Conservation (phyloP, 176 grass and related monocot species). For the Avena eriantha region DNA sequence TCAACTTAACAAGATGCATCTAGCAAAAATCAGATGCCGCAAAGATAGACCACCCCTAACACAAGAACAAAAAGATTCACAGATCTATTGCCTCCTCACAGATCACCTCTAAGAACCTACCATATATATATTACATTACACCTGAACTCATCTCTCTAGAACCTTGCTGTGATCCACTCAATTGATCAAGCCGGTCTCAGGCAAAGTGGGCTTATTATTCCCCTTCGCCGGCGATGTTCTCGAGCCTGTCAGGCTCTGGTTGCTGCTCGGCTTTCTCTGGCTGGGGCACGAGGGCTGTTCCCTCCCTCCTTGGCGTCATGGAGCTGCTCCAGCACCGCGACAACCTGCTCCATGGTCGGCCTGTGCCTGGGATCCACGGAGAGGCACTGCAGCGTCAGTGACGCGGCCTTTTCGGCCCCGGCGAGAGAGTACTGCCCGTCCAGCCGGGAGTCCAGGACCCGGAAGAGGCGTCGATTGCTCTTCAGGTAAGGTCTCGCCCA, state of each 20-base stretch:
- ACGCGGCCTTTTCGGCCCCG: neutral
- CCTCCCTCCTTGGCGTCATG: neutral
- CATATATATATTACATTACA: neutral
- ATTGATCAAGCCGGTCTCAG: neutral
- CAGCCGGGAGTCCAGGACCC: conserved; percentile 55
- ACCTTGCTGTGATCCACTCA: neutral
- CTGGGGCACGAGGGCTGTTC: no score
- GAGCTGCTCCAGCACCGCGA: neutral
- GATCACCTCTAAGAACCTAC: conserved; percentile 42
- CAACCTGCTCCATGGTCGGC: neutral
- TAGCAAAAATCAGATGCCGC: neutral
- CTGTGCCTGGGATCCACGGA: neutral
- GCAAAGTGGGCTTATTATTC: neutral
- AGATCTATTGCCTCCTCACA: conserved; percentile 46
- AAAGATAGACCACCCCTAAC: neutral
- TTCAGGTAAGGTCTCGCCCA: conserved; percentile 69
- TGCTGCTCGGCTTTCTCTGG: neutral
- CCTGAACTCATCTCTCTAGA: neutral
- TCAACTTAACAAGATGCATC: neutral
- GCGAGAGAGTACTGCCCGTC: conserved; percentile 57
- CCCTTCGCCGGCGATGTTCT: neutral
- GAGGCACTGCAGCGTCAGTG: neutral
- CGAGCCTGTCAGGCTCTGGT: conserved; percentile 31
- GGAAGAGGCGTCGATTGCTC: conserved; percentile 65
- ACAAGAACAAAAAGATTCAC: no score